Evolutionary conservation across 257 asterid species (phyloP).

Genomic region (Solanum clarkiae): DNA sequence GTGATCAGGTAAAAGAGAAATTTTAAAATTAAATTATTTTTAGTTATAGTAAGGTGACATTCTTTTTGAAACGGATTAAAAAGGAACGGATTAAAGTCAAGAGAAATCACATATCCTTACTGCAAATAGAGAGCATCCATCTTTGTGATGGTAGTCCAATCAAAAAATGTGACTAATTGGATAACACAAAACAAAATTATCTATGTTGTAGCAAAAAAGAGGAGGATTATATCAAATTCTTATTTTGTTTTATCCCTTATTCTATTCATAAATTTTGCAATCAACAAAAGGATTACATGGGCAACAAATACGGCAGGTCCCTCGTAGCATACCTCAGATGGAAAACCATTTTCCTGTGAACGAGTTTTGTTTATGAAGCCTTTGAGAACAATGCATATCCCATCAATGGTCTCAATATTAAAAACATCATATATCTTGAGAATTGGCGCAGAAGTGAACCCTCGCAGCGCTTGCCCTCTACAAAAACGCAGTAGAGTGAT

Average conservation of each 20-base stretch:
- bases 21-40: too few relatives aligned
- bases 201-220: not conserved
- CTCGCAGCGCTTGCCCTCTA: constrained; percentile 20
- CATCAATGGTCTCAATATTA: constrained; percentile 63
- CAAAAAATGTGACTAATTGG: not conserved
- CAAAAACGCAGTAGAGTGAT: not conserved
- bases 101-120: not conserved
- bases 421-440: constrained; percentile 34
- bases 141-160: not conserved
- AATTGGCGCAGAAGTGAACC: constrained; percentile 67
- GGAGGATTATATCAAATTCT: not conserved
- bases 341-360: constrained; percentile 56
- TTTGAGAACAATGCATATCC: constrained; percentile 33
- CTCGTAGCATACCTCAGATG: constrained; percentile 42
- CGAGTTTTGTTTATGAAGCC: constrained; percentile 53
- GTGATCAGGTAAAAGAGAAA: too few relatives aligned
- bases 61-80: too few relatives aligned
- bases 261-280: not conserved
- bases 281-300: not conserved
- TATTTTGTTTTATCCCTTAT: not conserved
- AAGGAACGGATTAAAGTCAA: too few relatives aligned
- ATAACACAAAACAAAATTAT: not conserved
- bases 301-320: not conserved
- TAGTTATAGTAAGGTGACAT: too few relatives aligned
- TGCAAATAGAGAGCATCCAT: not conserved